Conservation (phyloP, 225 moss, liverwort and hornwort genomes). For the Neckera pumila region DNA sequence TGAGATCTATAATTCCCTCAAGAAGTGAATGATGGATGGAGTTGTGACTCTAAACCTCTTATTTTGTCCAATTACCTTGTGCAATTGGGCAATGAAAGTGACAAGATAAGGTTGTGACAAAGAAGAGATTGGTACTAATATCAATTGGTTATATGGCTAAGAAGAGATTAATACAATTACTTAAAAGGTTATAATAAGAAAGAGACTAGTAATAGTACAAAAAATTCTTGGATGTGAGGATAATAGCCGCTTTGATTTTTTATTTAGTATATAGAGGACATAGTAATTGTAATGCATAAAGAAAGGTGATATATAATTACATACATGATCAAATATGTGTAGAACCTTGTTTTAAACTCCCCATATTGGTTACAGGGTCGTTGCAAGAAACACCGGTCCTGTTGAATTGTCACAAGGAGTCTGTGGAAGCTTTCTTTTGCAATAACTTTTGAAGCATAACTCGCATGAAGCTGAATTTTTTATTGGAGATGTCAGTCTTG, state of each 20-base stretch:
- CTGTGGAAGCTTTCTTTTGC: too few species aligned
- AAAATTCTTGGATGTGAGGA: neutral
- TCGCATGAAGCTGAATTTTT: too few species aligned
- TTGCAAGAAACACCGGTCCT: too few species aligned
- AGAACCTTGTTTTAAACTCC: neutral
- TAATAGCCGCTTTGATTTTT: neutral
- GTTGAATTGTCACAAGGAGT: too few species aligned
- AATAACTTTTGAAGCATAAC: too few species aligned
- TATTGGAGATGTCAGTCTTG: too few species aligned
- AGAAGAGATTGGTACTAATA: neutral
- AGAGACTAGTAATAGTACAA: neutral
- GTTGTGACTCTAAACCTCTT: too few species aligned
- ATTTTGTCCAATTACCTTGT: neutral
- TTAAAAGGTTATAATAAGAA: neutral
- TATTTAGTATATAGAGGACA: neutral
- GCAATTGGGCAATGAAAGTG: neutral
- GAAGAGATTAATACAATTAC: neutral
- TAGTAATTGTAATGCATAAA: neutral
- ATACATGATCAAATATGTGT: neutral
- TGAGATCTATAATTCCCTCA: neutral
- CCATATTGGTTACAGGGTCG: accelerated
- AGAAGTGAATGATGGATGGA: neutral
- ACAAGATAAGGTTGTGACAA: neutral
- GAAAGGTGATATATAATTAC: neutral
- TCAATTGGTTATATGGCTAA: neutral